Base-by-base conservation (phyloP, 1,284 basidiomycete genomes). In the Flammula alnicola region DNA sequence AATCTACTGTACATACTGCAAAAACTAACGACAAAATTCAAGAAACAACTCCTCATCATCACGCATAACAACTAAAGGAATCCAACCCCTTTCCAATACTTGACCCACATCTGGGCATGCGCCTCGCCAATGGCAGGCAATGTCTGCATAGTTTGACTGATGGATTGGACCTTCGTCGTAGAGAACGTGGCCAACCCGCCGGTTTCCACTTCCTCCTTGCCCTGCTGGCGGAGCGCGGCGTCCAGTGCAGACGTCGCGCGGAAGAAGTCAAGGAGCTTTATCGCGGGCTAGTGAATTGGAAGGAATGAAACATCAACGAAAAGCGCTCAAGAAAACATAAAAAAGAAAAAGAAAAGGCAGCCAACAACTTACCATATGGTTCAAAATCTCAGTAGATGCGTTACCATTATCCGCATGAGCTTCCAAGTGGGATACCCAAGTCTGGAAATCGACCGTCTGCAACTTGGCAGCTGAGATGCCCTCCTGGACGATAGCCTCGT, bases 341-440 rank as follows among this genome's bases (percentile, higher is more conserved):
- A 25, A 36, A 9, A n/a, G 14, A 39, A 5, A 73, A 55, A 0
- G 63, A 51, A 3, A 68, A 54, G 44, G 71, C 74, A 51, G 73
- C 72, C n/a, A n/a, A n/a, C n/a, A n/a, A 52, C 63, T 51, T 47
- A 68, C 65, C 20, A 67, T 54, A 3, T 49, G 29, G 4, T 51
- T 48, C 1, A 65, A n/a, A 36, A 56, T 49, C 4, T 60, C 50
- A n/a, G 51, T 51, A 19, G 47, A 42, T 10, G 63, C 49, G 5
- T 39, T 29, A 1, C 31, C 22, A 2, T n/a, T n/a, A n/a, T n/a
- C n/a, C n/a, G 63, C 49, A 10, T 44, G 47, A 5, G 51, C 29
- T 31, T 70, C 57, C 22, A 73, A 39, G 5, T 52, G 39, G 5
- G 46, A 26, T 12, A 65, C 53, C 70, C 71, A 73, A 8, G 66